These are phyloP conservation scores for Phytomonas francai DNA, from an alignment of 208 protist genomes.

Conservation along the genomic window DNA sequence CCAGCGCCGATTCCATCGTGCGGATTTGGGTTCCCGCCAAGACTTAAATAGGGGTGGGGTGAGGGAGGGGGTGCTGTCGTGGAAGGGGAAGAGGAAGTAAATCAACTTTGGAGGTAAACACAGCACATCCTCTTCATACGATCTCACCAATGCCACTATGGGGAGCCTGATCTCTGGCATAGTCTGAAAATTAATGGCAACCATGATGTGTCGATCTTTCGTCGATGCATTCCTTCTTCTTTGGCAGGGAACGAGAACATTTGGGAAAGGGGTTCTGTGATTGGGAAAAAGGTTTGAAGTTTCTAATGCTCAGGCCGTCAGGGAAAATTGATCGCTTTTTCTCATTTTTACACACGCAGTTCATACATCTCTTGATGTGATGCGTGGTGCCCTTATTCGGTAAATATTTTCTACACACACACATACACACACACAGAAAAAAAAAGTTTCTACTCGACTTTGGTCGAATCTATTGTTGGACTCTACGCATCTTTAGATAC, in stretches of 20 bases:
- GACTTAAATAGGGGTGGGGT: conserved; percentile 19
- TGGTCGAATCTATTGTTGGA: background rate
- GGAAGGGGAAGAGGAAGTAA: background rate
- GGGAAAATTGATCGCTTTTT: conserved; percentile 6
- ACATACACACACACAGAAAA: conserved; percentile 9
- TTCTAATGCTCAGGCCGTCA: background rate
- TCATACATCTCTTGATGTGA: background rate
- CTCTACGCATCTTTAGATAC: background rate
- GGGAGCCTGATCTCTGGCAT: background rate
- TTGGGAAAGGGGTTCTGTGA: background rate
- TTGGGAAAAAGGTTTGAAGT: background rate
- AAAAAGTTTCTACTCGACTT: background rate
- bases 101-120: background rate
- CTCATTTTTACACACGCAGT: background rate
- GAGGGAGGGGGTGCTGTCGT: too few relatives aligned
- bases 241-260: background rate
- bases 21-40: conserved; percentile 77
- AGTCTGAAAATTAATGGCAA: background rate
- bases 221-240: background rate
- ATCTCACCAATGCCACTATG: background rate
- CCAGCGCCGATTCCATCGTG: conserved; percentile 77
- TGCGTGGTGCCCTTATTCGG: conserved; percentile 1
- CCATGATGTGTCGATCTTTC: background rate
- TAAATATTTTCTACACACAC: background rate
- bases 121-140: background rate